These are phyloP conservation scores for Acarospora socialis DNA, from an alignment of 2,329 filamentous ascomycete genomes.

Conservation along the genomic window DNA sequence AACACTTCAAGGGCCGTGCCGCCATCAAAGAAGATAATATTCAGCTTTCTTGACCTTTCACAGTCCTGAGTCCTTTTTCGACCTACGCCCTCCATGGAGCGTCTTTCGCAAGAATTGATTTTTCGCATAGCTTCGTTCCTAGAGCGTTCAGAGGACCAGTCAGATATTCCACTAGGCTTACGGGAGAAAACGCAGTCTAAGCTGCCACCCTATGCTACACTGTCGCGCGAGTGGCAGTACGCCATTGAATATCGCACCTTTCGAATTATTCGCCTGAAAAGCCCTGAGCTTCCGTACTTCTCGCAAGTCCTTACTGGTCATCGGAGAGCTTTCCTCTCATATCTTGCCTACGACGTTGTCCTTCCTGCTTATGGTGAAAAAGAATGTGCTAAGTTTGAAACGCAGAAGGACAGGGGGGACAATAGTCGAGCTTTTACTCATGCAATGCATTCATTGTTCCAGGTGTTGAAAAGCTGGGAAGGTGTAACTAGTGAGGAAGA, in stretches of 20 bases:
- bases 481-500: background rate
- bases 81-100: too few species aligned
- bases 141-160: background rate
- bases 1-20: too few species aligned
- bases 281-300: slow-evolving; percentile 7
- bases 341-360: slow-evolving; percentile 8
- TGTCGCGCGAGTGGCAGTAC: slow-evolving; percentile 10
- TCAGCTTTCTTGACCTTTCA: too few species aligned
- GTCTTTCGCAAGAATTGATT: slow-evolving; percentile 5
- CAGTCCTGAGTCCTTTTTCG: too few species aligned
- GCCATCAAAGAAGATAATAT: too few species aligned
- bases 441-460: slow-evolving; percentile 7
- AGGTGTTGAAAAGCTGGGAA: slow-evolving; percentile 7
- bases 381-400: slow-evolving; percentile 10
- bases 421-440: slow-evolving; percentile 10
- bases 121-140: slow-evolving; percentile 3
- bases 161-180: too few species aligned
- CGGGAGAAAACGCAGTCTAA: background rate
- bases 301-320: slow-evolving; percentile 4
- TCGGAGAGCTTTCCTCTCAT: slow-evolving; percentile 2
- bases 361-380: slow-evolving; percentile 10
- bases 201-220: slow-evolving; percentile 10
- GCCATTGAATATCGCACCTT: slow-evolving; percentile 10
- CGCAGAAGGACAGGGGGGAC: slow-evolving; percentile 6
- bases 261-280: slow-evolving; percentile 6